Evolutionary conservation across 768 basidiomycete species (phyloP).

Genomic region (Albatrellus ellisii): DNA sequence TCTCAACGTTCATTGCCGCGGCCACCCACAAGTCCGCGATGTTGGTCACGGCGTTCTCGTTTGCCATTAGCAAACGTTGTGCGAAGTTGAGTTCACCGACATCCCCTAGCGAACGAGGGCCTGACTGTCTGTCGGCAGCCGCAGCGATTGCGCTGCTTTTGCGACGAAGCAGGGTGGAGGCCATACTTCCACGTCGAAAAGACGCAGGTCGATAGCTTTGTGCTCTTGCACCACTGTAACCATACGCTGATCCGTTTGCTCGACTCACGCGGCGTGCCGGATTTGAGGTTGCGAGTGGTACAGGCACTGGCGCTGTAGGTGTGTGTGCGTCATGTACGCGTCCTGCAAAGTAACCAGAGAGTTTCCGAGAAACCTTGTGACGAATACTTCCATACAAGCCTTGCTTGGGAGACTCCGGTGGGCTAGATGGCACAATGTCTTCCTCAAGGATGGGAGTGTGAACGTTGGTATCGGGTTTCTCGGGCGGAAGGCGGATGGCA

Average conservation of each 20-base stretch:
- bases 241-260: conserved; percentile 69
- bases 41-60: conserved; percentile 88
- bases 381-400: conserved; percentile 13
- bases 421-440: conserved; percentile 30
- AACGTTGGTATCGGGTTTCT: conserved; percentile 40
- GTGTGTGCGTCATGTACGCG: conserved; percentile 31
- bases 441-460: conserved; percentile 53
- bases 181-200: conserved; percentile 40
- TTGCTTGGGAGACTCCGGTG: conserved; percentile 13
- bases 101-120: conserved; percentile 24
- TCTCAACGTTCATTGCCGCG: conserved; percentile 90
- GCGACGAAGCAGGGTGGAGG: conserved; percentile 35
- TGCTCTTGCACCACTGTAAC: conserved; percentile 41
- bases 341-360: conserved; percentile 48
- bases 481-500: conserved; percentile 67
- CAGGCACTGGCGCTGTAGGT: conserved; percentile 18
- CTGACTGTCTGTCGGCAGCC: too few relatives aligned
- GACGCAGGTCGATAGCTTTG: conserved; percentile 14
- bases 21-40: conserved; percentile 98
- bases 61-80: conserved; percentile 80
- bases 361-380: conserved; percentile 31
- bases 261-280: conserved; percentile 39
- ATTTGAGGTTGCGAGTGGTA: conserved; percentile 21
- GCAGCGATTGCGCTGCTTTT: conserved; percentile 29
- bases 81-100: conserved; percentile 69